Percentiles rank a stretch among this genome's conserved stretches.
Evolutionary conservation across 2,329 filamentous ascomycete species (phyloP).

Genomic region (Zasmidium cellare): DNA sequence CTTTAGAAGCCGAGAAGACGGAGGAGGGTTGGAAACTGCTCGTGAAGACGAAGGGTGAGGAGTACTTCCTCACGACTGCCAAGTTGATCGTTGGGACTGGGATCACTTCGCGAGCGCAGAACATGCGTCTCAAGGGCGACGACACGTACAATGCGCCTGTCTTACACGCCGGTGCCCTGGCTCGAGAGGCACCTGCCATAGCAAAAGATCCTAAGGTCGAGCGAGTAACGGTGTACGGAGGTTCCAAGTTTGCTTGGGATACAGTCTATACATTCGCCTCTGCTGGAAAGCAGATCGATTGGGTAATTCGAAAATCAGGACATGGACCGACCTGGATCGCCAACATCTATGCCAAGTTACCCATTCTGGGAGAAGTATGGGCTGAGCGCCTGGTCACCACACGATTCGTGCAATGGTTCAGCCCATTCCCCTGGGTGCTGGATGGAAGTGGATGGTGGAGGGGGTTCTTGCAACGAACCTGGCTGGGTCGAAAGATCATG

Average conservation of each 20-base stretch:
- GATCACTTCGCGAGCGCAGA: background rate
- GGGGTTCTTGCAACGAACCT: constrained; percentile 12
- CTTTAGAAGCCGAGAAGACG: constrained; percentile 11
- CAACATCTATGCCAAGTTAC: constrained; percentile 5
- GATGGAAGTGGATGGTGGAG: constrained; percentile 18
- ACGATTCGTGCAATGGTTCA: constrained; percentile 13
- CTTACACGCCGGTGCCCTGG: constrained; percentile 8
- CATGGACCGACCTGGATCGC: constrained; percentile 14
- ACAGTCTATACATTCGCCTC: constrained; percentile 13
- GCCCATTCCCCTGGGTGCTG: constrained; percentile 5
- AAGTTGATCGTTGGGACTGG: constrained; percentile 15
- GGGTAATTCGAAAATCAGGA: constrained; percentile 14
- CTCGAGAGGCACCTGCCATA: constrained; percentile 1
- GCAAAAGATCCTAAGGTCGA: constrained; percentile 4
- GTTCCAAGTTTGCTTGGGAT: constrained; percentile 15
- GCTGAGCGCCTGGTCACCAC: constrained; percentile 14
- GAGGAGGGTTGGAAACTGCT: constrained; percentile 9
- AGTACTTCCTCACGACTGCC: constrained; percentile 5
- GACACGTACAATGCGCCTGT: constrained; percentile 8
- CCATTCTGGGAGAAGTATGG: constrained; percentile 8
- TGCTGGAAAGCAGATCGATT: constrained; percentile 16
- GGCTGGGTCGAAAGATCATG: constrained; percentile 11
- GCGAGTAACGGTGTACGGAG: constrained; percentile 12
- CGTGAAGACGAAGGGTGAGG: background rate
- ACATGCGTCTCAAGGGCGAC: constrained; percentile 9